A percentile compares a stretch with the other conserved stretches of the same genome.
phyloP scores from a whole-genome alignment of 306 rosid species.

The Quercus aquifolioides region DNA sequence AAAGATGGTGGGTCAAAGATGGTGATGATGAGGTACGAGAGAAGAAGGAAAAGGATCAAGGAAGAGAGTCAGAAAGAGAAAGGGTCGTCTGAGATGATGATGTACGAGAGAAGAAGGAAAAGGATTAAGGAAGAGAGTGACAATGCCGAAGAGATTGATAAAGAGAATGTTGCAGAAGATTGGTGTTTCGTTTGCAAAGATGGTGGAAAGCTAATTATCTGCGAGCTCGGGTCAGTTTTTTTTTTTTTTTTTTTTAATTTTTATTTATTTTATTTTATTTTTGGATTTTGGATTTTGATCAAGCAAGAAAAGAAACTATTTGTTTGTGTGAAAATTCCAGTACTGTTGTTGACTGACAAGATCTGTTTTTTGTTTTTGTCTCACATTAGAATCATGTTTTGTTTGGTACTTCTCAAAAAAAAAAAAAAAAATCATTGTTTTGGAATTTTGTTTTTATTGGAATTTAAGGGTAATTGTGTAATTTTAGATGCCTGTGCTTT shows the following conservation, averaged over 20 bases:
- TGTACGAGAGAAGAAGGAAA: neutral
- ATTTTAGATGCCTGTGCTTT: too few species aligned
- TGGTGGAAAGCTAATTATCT: constrained; percentile 42
- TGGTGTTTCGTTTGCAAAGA: constrained; percentile 63
- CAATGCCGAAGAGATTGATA: neutral
- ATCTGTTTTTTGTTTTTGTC: too few species aligned
- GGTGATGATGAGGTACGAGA: too few species aligned
- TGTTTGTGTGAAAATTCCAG: neutral
- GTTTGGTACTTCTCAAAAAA: too few species aligned
- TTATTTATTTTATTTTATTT: neutral
- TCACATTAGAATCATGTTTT: too few species aligned
- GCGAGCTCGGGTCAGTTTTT: constrained; percentile 34
- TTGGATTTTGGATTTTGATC: too few species aligned
- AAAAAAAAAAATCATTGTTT: too few species aligned
- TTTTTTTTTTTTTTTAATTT: neutral
- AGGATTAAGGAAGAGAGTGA: neutral
- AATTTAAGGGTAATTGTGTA: too few species aligned
- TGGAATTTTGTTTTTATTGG: too few species aligned
- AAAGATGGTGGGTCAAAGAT: too few species aligned
- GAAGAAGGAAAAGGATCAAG: too few species aligned
- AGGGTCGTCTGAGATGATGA: neutral
- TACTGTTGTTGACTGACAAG: neutral
- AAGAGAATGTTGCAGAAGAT: constrained; percentile 30
- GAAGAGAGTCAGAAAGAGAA: neutral
- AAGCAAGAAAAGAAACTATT: neutral